A percentile compares a stretch with the other conserved stretches of the same genome.
These are phyloP conservation scores for Speleostelium caveatum DNA, from an alignment of 78 protist genomes.

Conservation along the genomic window DNA sequence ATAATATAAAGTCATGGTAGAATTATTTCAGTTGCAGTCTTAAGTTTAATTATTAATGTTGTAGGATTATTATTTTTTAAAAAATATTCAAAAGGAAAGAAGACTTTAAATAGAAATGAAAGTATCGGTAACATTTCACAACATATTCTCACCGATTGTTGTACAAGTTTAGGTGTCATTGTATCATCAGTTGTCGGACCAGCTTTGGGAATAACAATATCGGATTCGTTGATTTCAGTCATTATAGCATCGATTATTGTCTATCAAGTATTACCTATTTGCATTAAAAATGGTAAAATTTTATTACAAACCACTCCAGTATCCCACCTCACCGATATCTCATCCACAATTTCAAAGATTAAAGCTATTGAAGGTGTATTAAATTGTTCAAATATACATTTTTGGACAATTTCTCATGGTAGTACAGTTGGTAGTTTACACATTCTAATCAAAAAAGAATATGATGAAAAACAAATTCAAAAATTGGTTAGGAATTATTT, in stretches of 20 bases:
- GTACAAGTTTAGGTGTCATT: conserved; percentile 81
- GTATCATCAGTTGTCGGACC: conserved; percentile 54
- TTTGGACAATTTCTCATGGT: conserved; percentile 78
- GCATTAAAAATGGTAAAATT: conserved; percentile 38
- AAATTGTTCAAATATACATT: conserved; percentile 38
- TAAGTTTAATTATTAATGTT: conserved; percentile 49
- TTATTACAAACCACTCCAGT: conserved; percentile 77
- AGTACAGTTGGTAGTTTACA: conserved; percentile 32
- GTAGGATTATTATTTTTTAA: conserved; percentile 62
- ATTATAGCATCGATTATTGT: conserved; percentile 70
- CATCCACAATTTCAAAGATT: conserved; percentile 19
- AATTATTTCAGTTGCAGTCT: conserved; percentile 62
- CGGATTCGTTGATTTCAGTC: conserved; percentile 72
- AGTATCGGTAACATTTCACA: conserved; percentile 44
- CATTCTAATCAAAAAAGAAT: conserved; percentile 13
- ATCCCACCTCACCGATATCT: neutral
- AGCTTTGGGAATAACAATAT: conserved; percentile 36
- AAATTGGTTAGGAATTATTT: conserved; percentile 25
- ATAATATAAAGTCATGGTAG: conserved; percentile 58
- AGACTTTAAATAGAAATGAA: conserved; percentile 37
- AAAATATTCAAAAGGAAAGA: conserved; percentile 26
- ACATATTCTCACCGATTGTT: conserved; percentile 70
- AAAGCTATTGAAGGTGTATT: conserved; percentile 60
- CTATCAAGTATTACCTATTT: conserved; percentile 71
- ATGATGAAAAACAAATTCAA: conserved; percentile 1